These are phyloP conservation scores for Boletus rubescentipes DNA, from an alignment of 768 basidiomycete species.

Conservation along the genomic window DNA sequence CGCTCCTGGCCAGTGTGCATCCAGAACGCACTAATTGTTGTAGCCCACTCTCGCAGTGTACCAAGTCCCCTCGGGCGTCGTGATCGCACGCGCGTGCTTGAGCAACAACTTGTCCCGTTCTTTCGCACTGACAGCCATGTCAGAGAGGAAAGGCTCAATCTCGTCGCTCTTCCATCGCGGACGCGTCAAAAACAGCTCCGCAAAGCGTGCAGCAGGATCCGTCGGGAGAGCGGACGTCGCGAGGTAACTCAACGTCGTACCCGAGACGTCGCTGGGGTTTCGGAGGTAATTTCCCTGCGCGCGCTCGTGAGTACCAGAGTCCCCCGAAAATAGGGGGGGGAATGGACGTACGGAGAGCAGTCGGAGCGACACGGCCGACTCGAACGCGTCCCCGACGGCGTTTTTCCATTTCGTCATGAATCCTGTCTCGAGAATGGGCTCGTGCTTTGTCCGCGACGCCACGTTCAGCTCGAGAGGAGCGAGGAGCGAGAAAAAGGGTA, in stretches of 20 bases:
- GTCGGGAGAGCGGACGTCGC: conserved; percentile 70
- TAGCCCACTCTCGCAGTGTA: conserved; percentile 73
- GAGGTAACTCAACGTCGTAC: conserved; percentile 62
- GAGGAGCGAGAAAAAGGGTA: conserved; percentile 21
- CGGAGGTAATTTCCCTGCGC: conserved; percentile 74
- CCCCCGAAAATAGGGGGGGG: not conserved
- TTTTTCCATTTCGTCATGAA: conserved; percentile 70
- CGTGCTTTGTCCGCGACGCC: conserved; percentile 42
- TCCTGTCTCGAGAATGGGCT: conserved; percentile 51
- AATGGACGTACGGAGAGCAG: conserved; percentile 59
- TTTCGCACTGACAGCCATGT: conserved; percentile 81
- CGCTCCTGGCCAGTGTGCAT: not conserved
- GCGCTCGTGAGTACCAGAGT: not conserved
- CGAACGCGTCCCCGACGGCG: conserved; percentile 78
- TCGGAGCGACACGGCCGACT: conserved; percentile 53
- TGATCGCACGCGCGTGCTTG: conserved; percentile 81
- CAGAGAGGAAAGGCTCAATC: conserved; percentile 76
- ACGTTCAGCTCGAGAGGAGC: not conserved
- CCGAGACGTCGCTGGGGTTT: conserved; percentile 35
- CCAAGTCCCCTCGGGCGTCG: conserved; percentile 64
- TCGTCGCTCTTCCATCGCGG: conserved; percentile 76
- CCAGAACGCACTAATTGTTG: conserved; percentile 36
- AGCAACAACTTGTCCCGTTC: conserved; percentile 85
- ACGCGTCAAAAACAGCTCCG: conserved; percentile 83
- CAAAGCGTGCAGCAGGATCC: conserved; percentile 79